Conservation (phyloP, 2,329 filamentous ascomycete species). For the Shiraia sp. region DNA sequence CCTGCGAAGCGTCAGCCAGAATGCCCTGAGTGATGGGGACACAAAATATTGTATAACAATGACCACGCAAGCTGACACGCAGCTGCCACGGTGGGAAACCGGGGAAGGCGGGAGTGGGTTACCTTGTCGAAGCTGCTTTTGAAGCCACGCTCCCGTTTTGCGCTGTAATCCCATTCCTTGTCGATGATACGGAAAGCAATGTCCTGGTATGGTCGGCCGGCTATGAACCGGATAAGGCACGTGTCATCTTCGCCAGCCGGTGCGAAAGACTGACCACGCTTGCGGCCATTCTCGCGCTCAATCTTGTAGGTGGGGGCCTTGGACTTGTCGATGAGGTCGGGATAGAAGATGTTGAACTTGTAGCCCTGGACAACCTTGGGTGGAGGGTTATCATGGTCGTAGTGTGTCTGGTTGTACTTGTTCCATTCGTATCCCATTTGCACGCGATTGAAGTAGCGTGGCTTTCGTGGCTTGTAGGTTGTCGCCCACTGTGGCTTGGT, state of each 20-base stretch:
- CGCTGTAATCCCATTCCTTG: constrained; percentile 98
- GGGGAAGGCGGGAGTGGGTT: no score
- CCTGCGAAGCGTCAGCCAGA: constrained; percentile 58
- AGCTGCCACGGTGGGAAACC: neutral
- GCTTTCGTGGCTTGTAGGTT: constrained; percentile 87
- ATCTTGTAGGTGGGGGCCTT: constrained; percentile 97
- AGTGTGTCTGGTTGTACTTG: constrained; percentile 99
- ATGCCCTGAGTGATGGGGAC: no score
- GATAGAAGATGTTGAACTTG: constrained; percentile 99
- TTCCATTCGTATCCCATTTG: constrained; percentile 99
- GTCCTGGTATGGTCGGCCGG: constrained; percentile 93
- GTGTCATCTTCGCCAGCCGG: constrained; percentile 96
- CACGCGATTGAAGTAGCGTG: constrained; percentile 95
- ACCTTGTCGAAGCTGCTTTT: constrained; percentile 98
- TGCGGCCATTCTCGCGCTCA: constrained; percentile 86
- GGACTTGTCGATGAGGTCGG: constrained; percentile 90
- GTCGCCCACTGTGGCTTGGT: constrained; percentile 76
- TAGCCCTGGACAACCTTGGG: constrained; percentile 98
- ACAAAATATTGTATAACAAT: no score
- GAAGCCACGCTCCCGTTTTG: constrained; percentile 92
- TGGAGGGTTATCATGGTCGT: constrained; percentile 96
- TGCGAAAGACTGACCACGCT: constrained; percentile 88
- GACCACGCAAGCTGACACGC: no score
- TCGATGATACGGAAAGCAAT: constrained; percentile 97
- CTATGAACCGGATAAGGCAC: constrained; percentile 93